Conservation (phyloP, 805 yeast genomes). For the Lipomyces yamanashiensis region DNA sequence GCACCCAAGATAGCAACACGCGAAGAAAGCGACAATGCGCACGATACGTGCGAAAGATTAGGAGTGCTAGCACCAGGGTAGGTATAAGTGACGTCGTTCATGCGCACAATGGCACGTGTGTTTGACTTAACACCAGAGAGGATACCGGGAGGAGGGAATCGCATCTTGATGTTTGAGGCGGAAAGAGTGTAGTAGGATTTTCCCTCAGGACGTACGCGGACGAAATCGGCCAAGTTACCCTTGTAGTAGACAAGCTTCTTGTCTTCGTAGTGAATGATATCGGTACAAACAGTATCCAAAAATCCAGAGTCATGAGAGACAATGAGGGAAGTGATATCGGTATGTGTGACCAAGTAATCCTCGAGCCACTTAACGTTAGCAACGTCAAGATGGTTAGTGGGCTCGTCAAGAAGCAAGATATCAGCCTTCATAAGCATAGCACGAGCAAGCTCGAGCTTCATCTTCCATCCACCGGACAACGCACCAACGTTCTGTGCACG, state of each 20-base stretch:
- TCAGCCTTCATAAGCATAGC: constrained; percentile 98
- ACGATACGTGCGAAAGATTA: constrained; percentile 75
- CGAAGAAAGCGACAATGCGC: constrained; percentile 92
- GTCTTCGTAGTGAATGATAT: constrained; percentile 93
- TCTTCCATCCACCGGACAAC: constrained; percentile 98
- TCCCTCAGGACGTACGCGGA: constrained; percentile 91
- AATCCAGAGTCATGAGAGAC: constrained; percentile 98
- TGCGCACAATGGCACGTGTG: constrained; percentile 90
- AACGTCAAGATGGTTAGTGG: constrained; percentile 97
- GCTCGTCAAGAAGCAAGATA: constrained; percentile 92
- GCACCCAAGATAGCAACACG: constrained; percentile 97
- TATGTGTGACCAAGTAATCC: constrained; percentile 79
- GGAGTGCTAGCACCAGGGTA: constrained; percentile 92
- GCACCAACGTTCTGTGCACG: constrained; percentile 91
- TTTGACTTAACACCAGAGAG: constrained; percentile 95
- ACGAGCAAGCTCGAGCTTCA: constrained; percentile 97
- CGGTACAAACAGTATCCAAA: constrained; percentile 94
- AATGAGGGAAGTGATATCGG: constrained; percentile 88
- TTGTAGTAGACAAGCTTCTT: constrained; percentile 93
- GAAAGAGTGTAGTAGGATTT: constrained; percentile 93
- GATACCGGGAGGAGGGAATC: constrained; percentile 98
- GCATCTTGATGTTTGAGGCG: constrained; percentile 92
- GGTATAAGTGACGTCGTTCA: constrained; percentile 81
- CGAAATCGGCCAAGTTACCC: constrained; percentile 93
- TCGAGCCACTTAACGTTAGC: constrained; percentile 91